phyloP scores from a whole-genome alignment of 176 grass and related monocot genomes.

The Cocos nucifera region DNA sequence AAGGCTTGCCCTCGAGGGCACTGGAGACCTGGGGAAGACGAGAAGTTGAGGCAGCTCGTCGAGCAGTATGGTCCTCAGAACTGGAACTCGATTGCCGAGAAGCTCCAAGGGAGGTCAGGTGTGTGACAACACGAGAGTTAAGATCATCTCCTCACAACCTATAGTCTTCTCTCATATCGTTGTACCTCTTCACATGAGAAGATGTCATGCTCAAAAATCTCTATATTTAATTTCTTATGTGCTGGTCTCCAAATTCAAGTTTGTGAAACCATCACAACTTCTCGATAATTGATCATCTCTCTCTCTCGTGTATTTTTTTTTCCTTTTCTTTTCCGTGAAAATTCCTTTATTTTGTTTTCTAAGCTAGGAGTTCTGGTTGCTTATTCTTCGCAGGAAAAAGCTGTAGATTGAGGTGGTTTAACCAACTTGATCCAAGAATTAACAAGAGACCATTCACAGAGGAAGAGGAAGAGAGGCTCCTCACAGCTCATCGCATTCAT shows the following conservation, averaged over 20 bases:
- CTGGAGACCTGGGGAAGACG: constrained; percentile 79
- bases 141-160: too few relatives aligned
- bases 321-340: constrained; percentile 1
- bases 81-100: constrained; percentile 95
- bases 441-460: constrained; percentile 65
- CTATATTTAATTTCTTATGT: too few relatives aligned
- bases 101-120: constrained; percentile 94
- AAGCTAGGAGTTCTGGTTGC: background rate
- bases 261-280: too few relatives aligned
- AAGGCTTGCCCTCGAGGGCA: constrained; percentile 71
- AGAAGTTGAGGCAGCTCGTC: constrained; percentile 64
- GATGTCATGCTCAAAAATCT: too few relatives aligned
- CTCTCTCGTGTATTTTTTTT: background rate
- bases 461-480: constrained; percentile 61
- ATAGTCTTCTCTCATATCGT: too few relatives aligned
- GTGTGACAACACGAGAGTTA: too few relatives aligned
- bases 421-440: constrained; percentile 85
- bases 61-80: constrained; percentile 85
- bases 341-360: background rate
- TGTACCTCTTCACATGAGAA: too few relatives aligned
- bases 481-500: constrained; percentile 50
- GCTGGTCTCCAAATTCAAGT: too few relatives aligned
- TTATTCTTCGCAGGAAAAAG: constrained; percentile 56
- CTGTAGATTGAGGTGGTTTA: constrained; percentile 90
- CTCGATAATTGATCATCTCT: too few relatives aligned